Evolutionary conservation across 169 alveolate genomes (phyloP).

Genomic region (Cardiosporidium cionae): DNA sequence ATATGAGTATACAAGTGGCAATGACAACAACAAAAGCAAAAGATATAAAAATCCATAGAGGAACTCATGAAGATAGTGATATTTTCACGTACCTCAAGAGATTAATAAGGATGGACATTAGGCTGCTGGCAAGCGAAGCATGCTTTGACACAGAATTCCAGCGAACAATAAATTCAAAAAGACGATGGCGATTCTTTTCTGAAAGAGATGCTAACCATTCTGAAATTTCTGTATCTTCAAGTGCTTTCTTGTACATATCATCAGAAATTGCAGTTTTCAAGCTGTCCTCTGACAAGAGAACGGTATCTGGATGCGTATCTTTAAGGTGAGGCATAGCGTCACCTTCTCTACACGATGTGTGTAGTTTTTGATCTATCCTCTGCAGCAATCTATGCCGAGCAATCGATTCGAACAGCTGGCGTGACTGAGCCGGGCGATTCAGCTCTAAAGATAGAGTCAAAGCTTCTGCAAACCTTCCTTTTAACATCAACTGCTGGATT

Average conservation of each 20-base stretch:
- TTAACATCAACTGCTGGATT: background rate
- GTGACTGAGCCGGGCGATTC: background rate
- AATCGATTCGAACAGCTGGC: background rate
- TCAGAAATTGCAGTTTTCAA: background rate
- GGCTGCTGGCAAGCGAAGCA: background rate
- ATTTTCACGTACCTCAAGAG: background rate
- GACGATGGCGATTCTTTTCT: background rate
- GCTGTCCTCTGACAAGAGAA: background rate
- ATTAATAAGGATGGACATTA: background rate
- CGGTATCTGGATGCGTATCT: background rate
- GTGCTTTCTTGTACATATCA: too few species aligned
- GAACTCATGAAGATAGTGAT: too few species aligned
- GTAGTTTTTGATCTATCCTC: background rate
- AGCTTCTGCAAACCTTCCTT: background rate
- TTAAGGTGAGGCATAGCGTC: background rate
- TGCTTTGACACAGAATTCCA: background rate
- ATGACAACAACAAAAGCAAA: too few species aligned
- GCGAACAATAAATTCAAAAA: background rate
- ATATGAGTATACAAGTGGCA: too few species aligned
- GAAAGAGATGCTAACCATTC: background rate
- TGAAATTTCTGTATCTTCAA: background rate
- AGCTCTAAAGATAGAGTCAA: background rate
- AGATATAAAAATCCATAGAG: too few species aligned
- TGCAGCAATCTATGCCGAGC: background rate
- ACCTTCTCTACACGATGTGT: background rate